Percentiles rank a stretch among this genome's conserved stretches.
These are phyloP conservation scores for Sclerotinia glacialis DNA, from an alignment of 2,329 filamentous ascomycete genomes.

Conservation along the genomic window DNA sequence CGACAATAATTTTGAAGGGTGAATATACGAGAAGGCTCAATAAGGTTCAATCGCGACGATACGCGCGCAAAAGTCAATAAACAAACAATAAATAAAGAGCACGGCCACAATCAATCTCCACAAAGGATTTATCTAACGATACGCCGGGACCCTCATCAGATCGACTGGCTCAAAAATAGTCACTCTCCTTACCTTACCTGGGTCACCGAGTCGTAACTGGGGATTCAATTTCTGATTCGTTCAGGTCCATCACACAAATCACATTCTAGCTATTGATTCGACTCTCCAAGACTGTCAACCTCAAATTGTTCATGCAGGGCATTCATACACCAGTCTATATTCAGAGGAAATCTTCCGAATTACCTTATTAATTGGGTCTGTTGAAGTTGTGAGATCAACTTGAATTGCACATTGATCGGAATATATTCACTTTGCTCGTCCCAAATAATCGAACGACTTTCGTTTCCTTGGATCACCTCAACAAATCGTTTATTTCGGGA, in stretches of 20 bases:
- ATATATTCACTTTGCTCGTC: conserved; percentile 1
- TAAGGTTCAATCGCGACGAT: conserved; percentile 12
- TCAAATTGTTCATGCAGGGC: conserved; percentile 8
- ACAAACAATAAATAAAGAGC: not conserved
- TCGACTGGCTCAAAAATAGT: not conserved
- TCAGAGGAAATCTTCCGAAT: not conserved
- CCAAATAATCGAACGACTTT: not conserved
- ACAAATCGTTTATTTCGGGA: conserved; percentile 1
- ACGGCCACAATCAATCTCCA: conserved; percentile 17
- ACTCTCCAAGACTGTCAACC: conserved; percentile 5
- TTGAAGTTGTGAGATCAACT: conserved; percentile 3
- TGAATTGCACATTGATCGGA: not conserved
- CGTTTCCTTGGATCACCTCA: not conserved
- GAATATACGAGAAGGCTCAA: conserved; percentile 2
- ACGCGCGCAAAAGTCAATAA: conserved; percentile 15
- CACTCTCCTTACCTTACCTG: not conserved
- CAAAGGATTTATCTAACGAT: conserved; percentile 16
- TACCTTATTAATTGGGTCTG: conserved; percentile 1
- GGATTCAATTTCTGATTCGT: conserved; percentile 4
- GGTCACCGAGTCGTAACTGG: conserved; percentile 2
- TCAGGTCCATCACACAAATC: not conserved
- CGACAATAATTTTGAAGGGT: conserved; percentile 1
- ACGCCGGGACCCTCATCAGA: conserved; percentile 5
- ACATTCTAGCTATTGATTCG: not conserved
- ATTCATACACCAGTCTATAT: conserved; percentile 5